These are phyloP conservation scores for Lachancea meyersii DNA, from an alignment of 805 yeast genomes.

Conservation along the genomic window DNA sequence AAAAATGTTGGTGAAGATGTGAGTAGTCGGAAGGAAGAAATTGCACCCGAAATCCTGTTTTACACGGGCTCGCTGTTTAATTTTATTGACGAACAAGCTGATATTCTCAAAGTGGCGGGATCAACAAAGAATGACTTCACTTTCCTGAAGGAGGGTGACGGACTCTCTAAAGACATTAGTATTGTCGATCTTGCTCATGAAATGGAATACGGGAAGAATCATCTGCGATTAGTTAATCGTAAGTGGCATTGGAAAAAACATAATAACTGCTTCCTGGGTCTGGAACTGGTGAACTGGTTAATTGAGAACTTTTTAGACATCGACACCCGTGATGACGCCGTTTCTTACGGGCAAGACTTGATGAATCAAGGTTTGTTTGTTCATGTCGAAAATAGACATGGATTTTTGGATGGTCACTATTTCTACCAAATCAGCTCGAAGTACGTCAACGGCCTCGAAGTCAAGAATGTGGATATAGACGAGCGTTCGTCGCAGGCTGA, in stretches of 20 bases:
- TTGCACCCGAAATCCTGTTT: constrained; percentile 69
- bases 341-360: constrained; percentile 66
- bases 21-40: constrained; percentile 39
- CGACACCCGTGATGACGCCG: constrained; percentile 76
- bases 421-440: constrained; percentile 68
- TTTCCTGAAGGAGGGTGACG: constrained; percentile 26
- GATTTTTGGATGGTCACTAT: constrained; percentile 87
- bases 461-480: constrained; percentile 7
- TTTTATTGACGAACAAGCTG: constrained; percentile 51
- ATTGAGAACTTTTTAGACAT: constrained; percentile 73
- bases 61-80: constrained; percentile 80
- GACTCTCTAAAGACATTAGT: constrained; percentile 45
- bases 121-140: constrained; percentile 35
- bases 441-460: constrained; percentile 33
- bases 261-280: constrained; percentile 73
- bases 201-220: constrained; percentile 53
- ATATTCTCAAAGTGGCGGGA: constrained; percentile 31
- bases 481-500: not conserved
- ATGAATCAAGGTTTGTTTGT: constrained; percentile 65
- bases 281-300: constrained; percentile 82
- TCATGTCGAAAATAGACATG: constrained; percentile 82
- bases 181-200: constrained; percentile 53
- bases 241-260: constrained; percentile 87
- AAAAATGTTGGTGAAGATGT: constrained; percentile 38
- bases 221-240: constrained; percentile 66